These are phyloP conservation scores for Thuidium tamariscinum DNA, from an alignment of 225 moss, liverwort and hornwort genomes.

Conservation along the genomic window DNA sequence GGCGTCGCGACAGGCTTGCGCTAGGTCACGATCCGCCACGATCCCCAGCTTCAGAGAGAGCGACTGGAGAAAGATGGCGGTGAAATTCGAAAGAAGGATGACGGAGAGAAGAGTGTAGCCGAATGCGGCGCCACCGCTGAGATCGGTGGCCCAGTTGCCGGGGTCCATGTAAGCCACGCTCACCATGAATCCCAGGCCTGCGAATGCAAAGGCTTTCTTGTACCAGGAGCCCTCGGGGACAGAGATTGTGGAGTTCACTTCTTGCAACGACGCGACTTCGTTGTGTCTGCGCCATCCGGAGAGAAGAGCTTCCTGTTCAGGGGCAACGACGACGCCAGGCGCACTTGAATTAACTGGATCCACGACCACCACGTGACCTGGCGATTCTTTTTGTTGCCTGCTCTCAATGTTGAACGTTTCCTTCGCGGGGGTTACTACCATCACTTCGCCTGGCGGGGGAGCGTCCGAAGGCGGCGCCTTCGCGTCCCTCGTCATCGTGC, in stretches of 20 bases:
- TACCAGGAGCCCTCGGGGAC: constrained; percentile 67
- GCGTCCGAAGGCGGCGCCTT: not conserved
- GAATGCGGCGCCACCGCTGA: constrained; percentile 66
- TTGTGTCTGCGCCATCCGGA: constrained; percentile 46
- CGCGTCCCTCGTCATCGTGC: constrained; percentile 26
- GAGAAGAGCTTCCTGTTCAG: constrained; percentile 23
- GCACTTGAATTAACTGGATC: not conserved
- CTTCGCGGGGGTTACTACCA: not conserved
- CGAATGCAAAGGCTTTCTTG: constrained; percentile 76
- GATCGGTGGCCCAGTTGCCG: constrained; percentile 94
- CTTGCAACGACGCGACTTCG: constrained; percentile 55
- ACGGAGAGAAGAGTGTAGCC: constrained; percentile 82
- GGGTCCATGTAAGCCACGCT: constrained; percentile 99
- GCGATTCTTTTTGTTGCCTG: not conserved
- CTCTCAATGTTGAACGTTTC: constrained; percentile 37
- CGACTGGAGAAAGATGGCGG: constrained; percentile 74
- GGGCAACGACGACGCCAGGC: not conserved
- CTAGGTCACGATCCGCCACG: constrained; percentile 81
- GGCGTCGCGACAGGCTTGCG: constrained; percentile 85
- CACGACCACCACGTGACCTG: constrained; percentile 18
- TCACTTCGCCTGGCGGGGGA: not conserved
- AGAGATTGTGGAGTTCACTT: constrained; percentile 58
- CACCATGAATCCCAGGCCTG: constrained; percentile 83
- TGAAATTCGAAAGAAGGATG: constrained; percentile 63
- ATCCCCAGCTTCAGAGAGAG: constrained; percentile 71